Base-by-base conservation (phyloP, 1,284 basidiomycete species). In the Xanthoconium separans region DNA sequence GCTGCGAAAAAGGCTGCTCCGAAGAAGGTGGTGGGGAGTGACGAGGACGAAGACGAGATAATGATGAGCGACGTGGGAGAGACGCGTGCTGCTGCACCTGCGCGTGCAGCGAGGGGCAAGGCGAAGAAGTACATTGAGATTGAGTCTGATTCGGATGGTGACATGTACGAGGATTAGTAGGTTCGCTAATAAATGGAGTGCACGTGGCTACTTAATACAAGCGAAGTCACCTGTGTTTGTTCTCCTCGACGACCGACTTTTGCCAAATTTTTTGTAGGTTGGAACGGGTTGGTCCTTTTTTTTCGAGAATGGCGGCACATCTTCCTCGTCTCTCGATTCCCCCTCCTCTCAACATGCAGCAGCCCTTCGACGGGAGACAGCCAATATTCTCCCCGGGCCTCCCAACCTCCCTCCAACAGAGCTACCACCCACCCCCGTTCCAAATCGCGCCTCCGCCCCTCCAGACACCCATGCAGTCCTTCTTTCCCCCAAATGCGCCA, bases 391-490 rank as follows among this genome's bases (percentile, higher is more conserved):
- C 88, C 2, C 85, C 87, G 8, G 80, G 37, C 37, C 37, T 39
- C 11, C 37, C 37, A 20, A 39, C 37, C n/a, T 39, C 80, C 36
- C 62, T 85, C 22, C 82, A 84, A 60, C 78, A 80, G 36, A 72
- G 77, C 44, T 84, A 81, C 70, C 82, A 81, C 58, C 81, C 84
- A 1, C 79, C 83, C 1, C 72, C 77, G 0, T 82, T 81, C 59
- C 77, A 76, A 27, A 68, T 79, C 57, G 69, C 63, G 47, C 74
- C 63, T 29, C 70, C 66, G 50, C 63, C 77, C 42, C 68, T 89
- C 46, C 87, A 86, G 65, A 89, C 86, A 3, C 87, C 87, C 44
- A 83, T 89, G 75, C 88, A 89, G 64, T 65, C 79, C 22, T 79
- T 77, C 60, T 89, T 89, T 62, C 73, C 76, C 31, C 66, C 62